Conservation (phyloP, 208 protist species). For the Angomonas ambiguus region DNA sequence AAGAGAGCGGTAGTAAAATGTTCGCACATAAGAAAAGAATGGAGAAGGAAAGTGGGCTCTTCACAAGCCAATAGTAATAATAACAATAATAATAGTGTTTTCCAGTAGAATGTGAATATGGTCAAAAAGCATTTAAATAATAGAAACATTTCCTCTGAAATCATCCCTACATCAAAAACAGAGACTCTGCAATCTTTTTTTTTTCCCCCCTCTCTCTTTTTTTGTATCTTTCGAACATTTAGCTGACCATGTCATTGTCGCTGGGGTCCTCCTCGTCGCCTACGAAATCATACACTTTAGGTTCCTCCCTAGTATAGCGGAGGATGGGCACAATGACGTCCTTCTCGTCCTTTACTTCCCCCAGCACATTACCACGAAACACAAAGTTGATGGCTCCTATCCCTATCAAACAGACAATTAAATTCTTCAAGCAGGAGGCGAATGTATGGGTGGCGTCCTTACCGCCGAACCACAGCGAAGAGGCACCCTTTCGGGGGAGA, state of each 20-base stretch:
- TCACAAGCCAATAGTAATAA: not conserved
- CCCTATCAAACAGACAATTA: conserved; percentile 38
- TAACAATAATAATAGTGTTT: not conserved
- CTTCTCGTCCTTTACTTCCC: conserved; percentile 48
- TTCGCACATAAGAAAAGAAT: too few relatives aligned
- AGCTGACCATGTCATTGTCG: not conserved
- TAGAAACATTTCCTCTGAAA: too few relatives aligned
- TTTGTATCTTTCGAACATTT: not conserved
- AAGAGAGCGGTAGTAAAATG: too few relatives aligned
- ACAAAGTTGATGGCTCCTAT: conserved; percentile 67
- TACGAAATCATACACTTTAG: conserved; percentile 63
- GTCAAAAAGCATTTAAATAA: too few relatives aligned
- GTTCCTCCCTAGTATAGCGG: conserved; percentile 16
- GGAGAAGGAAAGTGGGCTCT: too few relatives aligned
- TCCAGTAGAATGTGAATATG: not conserved
- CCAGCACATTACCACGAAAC: conserved; percentile 59
- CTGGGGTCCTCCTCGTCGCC: conserved; percentile 10
- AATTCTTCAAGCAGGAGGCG: conserved; percentile 26
- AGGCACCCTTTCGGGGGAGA: conserved; percentile 25
- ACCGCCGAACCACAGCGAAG: conserved; percentile 54
- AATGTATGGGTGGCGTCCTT: conserved; percentile 16
- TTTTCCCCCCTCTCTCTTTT: not conserved
- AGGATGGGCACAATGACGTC: conserved; percentile 15
- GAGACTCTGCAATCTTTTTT: too few relatives aligned
- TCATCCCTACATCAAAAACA: too few relatives aligned